Evolutionary conservation across 2,329 filamentous ascomycete genomes (phyloP).

Genomic region (Aureobasidium subglaciale): DNA sequence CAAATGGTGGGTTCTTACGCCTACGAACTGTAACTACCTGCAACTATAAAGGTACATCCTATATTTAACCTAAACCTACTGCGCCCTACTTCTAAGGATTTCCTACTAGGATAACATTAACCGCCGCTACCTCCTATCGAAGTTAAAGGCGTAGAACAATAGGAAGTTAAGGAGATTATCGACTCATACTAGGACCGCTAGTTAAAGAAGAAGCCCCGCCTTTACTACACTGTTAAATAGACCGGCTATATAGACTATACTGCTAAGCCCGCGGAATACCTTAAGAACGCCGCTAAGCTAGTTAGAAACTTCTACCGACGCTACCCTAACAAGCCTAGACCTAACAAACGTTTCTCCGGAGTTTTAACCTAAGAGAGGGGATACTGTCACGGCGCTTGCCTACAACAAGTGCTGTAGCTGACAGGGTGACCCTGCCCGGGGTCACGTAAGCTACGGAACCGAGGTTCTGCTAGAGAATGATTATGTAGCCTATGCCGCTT

Average conservation of each 20-base stretch:
- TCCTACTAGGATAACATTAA: not conserved
- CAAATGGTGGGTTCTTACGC: not conserved
- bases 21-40: not conserved
- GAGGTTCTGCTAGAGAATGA: not conserved
- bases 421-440: too few species aligned
- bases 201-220: not conserved
- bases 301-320: not conserved
- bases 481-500: not conserved
- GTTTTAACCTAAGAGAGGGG: not conserved
- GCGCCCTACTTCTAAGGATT: not conserved
- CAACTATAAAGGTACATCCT: not conserved
- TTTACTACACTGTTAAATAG: constrained; percentile 1
- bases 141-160: not conserved
- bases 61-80: constrained; percentile 2
- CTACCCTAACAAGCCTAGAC: not conserved
- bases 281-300: not conserved
- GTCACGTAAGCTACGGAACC: not conserved
- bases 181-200: not conserved
- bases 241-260: not conserved
- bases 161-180: not conserved
- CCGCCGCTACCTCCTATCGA: not conserved
- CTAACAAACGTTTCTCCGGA: not conserved
- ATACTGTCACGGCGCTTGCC: not conserved
- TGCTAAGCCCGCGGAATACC: not conserved
- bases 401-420: not conserved